Evolutionary conservation across 1,284 basidiomycete species (phyloP), one percentile per base, ranked within the genome.

Genomic region (Trichosporon sp.): DNA sequence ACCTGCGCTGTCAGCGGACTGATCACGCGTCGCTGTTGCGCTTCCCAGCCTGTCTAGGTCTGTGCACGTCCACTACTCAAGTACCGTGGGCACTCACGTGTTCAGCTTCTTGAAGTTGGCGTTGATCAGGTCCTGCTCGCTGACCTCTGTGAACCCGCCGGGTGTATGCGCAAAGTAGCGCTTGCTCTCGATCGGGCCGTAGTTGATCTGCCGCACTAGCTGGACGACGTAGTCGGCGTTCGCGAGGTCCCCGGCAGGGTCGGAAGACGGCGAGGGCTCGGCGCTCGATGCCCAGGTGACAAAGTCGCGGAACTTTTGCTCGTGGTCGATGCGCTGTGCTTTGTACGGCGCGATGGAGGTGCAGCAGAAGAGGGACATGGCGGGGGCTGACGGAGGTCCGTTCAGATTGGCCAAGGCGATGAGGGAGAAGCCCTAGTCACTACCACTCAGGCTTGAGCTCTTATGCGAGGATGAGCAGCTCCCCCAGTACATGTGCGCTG

Each of bases 91-190:
- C 12, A 58, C 58, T 31, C 29, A 60, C 58, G 58, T 21, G 23
- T 60, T 60, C 15, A 60, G 58, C 58, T 60, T 60, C 32, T 60
- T 60, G 23, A 32, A 60, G n/a, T 58, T 60, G 15, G 58, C 58
- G 32, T 29, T 23, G 32, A 60, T 60, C 8, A 60, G 9, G 29
- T 60, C 58, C 58, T 31, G 15, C 58, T 60, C 58, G 58, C 29
- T 7, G 8, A 60, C 32, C 18, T 60, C 58, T 9, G 27, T 3
- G 29, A 18, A 32, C 12, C 12, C 58, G 5, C 5, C 11, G 3
- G 25, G 29, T 12, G 38, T 42, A 42, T 8, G 58, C 3, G 58
- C 27, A 32, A 60, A 60, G 58, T 60, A 60, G 1, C 58, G 29
- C 27, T 8, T 60, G 21, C 58, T 60, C 31, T 60, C 29, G 13